Conservation (phyloP, 257 asterid genomes). For the Galeopsis tetrahit region DNA sequence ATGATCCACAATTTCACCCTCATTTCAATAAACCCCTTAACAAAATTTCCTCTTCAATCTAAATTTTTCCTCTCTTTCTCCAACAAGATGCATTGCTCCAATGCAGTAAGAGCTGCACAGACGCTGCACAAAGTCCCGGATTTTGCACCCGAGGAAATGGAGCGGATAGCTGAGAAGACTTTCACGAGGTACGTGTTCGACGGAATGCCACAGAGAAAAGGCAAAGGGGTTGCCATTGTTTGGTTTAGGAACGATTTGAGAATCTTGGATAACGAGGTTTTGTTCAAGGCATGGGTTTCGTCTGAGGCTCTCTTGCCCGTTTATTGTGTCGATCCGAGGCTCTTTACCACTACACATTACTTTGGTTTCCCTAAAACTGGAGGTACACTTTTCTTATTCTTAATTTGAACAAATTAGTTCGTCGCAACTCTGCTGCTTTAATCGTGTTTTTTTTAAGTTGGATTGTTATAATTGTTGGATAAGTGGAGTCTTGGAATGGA, state of each 20-base stretch:
- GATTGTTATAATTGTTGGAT: neutral
- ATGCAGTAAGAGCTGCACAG: conserved; percentile 45
- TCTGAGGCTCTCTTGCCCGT: conserved; percentile 86
- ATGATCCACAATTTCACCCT: conserved; percentile 42
- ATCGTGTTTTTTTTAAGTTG: neutral
- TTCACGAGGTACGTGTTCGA: conserved; percentile 51
- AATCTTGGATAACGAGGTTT: conserved; percentile 76
- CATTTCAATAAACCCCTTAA: conserved; percentile 31
- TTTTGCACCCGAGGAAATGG: conserved; percentile 61
- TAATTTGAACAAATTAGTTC: neutral
- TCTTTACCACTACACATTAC: conserved; percentile 62
- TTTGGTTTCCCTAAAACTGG: conserved; percentile 95
- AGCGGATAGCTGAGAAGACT: conserved; percentile 50
- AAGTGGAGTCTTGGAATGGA: neutral
- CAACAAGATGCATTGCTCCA: conserved; percentile 44
- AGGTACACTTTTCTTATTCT: conserved; percentile 46
- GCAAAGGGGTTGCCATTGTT: conserved; percentile 83
- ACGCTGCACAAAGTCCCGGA: conserved; percentile 65
- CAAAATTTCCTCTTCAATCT: conserved; percentile 27
- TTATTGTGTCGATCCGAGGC: conserved; percentile 80
- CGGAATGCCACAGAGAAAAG: conserved; percentile 47
- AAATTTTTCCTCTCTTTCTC: conserved; percentile 2
- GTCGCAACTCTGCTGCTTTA: neutral
- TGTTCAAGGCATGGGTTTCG: conserved; percentile 77
- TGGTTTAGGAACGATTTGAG: conserved; percentile 97